These are phyloP conservation scores for Hordeum marinum DNA, from an alignment of 176 grass and related monocot species.

Conservation along the genomic window DNA sequence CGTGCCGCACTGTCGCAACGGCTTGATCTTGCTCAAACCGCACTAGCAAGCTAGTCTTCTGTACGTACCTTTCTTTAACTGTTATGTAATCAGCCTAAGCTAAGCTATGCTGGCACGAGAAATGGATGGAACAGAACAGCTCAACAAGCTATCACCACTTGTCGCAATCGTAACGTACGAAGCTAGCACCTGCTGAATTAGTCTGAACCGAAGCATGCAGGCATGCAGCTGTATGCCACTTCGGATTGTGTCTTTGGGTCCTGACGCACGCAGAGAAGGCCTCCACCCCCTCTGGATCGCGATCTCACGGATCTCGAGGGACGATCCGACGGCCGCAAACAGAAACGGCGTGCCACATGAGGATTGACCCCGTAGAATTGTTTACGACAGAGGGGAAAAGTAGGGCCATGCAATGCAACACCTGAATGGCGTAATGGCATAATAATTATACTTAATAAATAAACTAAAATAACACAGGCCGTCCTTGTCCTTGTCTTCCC, in stretches of 20 bases:
- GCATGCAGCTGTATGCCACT: not conserved
- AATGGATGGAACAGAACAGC: not conserved
- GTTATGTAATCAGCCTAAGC: not conserved
- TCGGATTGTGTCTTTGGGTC: not conserved
- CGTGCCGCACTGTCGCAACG: not conserved
- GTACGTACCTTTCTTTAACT: not conserved
- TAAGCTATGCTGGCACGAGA: not conserved
- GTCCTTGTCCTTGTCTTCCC: not conserved
- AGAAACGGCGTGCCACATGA: not conserved
- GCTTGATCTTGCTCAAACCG: constrained; percentile 1
- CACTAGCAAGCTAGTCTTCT: not conserved
- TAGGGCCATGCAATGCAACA: not conserved
- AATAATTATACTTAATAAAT: not conserved
- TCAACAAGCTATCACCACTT: constrained; percentile 7
- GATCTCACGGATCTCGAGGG: not conserved
- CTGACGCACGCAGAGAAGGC: not conserved
- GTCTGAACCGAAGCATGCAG: not conserved
- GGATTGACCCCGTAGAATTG: not conserved
- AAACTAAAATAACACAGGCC: not conserved
- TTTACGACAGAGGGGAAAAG: not conserved
- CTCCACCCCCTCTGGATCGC: not conserved
- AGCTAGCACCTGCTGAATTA: not conserved
- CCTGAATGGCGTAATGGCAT: not conserved
- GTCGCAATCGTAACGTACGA: not conserved
- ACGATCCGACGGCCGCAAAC: not conserved